Conservation (phyloP, 768 basidiomycete species). For the Porphyrellus cyaneotinctus region DNA sequence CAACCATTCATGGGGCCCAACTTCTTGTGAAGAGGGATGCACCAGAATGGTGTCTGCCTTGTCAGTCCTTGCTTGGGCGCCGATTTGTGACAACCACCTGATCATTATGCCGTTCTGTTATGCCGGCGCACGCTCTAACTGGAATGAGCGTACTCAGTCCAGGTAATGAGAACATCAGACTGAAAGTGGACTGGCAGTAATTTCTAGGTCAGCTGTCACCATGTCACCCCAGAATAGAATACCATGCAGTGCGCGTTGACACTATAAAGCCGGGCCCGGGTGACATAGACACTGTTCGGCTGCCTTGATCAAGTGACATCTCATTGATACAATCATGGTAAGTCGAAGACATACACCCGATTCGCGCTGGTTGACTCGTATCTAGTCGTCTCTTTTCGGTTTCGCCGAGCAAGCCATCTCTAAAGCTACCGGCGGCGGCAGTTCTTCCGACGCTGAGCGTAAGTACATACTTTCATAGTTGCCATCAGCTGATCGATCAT, state of each 20-base stretch:
- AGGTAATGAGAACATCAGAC: neutral
- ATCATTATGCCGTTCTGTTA: neutral
- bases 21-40: neutral
- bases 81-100: neutral
- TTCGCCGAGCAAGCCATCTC: constrained; percentile 65
- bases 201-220: constrained; percentile 15
- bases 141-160: neutral
- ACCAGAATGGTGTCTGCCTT: neutral
- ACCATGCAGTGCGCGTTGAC: constrained; percentile 13
- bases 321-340: constrained; percentile 22
- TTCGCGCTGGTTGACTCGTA: neutral
- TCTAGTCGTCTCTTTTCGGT: constrained; percentile 64
- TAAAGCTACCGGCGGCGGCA: constrained; percentile 36
- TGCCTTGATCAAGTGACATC: constrained; percentile 5
- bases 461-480: neutral
- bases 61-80: neutral
- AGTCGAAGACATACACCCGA: neutral
- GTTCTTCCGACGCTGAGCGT: constrained; percentile 6
- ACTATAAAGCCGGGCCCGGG: constrained; percentile 13
- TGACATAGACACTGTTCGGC: constrained; percentile 8
- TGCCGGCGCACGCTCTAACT: neutral
- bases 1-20: neutral
- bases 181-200: constrained; percentile 3
- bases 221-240: constrained; percentile 22
- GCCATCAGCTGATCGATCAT: constrained; percentile 10